Base-by-base conservation (phyloP, 495 filamentous ascomycete genomes). In the Clohesyomyces aquaticus region DNA sequence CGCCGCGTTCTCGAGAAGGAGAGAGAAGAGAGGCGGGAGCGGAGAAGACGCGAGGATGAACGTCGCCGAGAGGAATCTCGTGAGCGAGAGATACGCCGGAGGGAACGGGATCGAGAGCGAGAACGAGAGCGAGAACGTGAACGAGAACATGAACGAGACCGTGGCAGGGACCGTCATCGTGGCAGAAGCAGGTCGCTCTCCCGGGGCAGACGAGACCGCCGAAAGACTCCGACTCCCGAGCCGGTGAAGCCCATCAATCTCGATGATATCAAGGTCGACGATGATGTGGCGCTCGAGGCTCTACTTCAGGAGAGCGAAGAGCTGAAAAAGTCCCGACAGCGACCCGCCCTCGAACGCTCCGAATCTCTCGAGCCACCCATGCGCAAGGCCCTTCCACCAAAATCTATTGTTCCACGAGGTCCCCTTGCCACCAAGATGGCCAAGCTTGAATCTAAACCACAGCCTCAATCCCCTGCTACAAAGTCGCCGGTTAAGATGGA, bases 241-340 rank as follows among this genome's bases (percentile, higher is more conserved):
- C 63, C 58, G 22, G 52, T 59, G 35, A 45, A 66, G 45, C 51
- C 62, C 6, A 54, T 71, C 29, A 69, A 70, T 29, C 71, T 74
- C 41, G 79, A 83, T 18, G 81, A 85, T 55, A 83, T 85, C 49
- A 83, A 85, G 68, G 79, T 79, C 16, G 70, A 87, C 35, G 83
- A 87, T 59, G 82, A 83, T 60, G 72, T 77, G 12, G 85, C 85
- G 19, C 70, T 87, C 32, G 74, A 83, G 58, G 66, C 79, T 41
- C 77, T 87, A 2, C 63, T 87, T 23, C 81, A 80, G 67, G 86
- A 88, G 73, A 82, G 85, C 49, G 79, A 86, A 64, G 80, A 85
- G 54, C 76, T 83, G 14, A 84, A 83, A 16, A 88, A 86, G 63
- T 78, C 82, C 6, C 76, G 79, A 25, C 78, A 80, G 60, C 81